Percentiles rank a stretch among this genome's conserved stretches.
These are phyloP conservation scores for Pythium phragmiticola DNA, from an alignment of 352 stramenopile genomes.

Conservation along the genomic window DNA sequence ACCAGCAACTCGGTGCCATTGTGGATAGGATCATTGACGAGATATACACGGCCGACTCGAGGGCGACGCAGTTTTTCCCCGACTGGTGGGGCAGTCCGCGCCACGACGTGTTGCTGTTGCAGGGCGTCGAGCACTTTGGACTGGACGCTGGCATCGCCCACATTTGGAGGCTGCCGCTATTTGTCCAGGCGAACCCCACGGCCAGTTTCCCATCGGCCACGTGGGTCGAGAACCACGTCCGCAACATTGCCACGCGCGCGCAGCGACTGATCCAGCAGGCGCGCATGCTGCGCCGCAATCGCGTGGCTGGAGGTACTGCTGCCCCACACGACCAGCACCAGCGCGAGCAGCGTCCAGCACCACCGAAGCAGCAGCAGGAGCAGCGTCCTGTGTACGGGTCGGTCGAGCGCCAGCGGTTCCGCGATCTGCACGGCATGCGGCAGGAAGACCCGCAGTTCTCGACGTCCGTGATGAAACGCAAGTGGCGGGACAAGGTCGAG, in stretches of 20 bases:
- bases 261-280: neutral
- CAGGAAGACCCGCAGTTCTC: slow-evolving; percentile 58
- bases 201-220: slow-evolving; percentile 48
- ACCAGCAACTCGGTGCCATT: slow-evolving; percentile 56
- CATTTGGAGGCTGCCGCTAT: slow-evolving; percentile 71
- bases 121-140: slow-evolving; percentile 81
- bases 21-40: slow-evolving; percentile 51
- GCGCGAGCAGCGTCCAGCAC: neutral
- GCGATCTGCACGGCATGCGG: slow-evolving; percentile 64
- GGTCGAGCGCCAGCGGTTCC: slow-evolving; percentile 48
- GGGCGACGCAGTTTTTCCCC: slow-evolving; percentile 36
- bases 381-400: slow-evolving; percentile 1
- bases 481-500: slow-evolving; percentile 40
- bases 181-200: slow-evolving; percentile 41
- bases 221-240: slow-evolving; percentile 82
- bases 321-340: neutral
- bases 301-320: neutral
- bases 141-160: slow-evolving; percentile 65
- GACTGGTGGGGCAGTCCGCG: slow-evolving; percentile 73
- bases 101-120: slow-evolving; percentile 79
- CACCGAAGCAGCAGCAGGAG: neutral
- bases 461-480: slow-evolving; percentile 36
- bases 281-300: neutral
- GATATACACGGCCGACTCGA: slow-evolving; percentile 17
- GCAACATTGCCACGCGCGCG: slow-evolving; percentile 1